Conservation (phyloP, 352 stramenopile genomes). For the Phytopythium sindhum region DNA sequence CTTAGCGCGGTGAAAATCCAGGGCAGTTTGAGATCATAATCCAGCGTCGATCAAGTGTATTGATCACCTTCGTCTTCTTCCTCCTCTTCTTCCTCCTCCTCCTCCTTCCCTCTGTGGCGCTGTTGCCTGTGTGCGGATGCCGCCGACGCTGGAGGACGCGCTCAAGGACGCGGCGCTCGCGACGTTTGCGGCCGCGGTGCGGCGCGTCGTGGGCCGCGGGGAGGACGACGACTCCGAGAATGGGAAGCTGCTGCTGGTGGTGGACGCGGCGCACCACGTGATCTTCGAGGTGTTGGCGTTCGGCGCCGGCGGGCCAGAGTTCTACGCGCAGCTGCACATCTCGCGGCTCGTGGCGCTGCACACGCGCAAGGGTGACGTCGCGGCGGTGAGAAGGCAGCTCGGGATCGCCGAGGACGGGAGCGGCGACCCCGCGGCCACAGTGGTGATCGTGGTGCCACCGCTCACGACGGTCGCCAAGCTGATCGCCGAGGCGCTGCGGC, state of each 20-base stretch:
- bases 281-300: slow-evolving; percentile 69
- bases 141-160: slow-evolving; percentile 31
- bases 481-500: slow-evolving; percentile 37
- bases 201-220: slow-evolving; percentile 7
- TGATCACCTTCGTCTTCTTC: too few relatives aligned
- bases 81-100: too few relatives aligned
- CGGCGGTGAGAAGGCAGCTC: slow-evolving; percentile 34
- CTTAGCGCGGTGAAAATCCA: too few relatives aligned
- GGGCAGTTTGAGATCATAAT: too few relatives aligned
- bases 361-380: slow-evolving; percentile 22
- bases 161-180: slow-evolving; percentile 52
- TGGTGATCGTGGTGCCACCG: slow-evolving; percentile 59
- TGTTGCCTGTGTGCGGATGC: background rate
- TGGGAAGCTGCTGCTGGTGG: slow-evolving; percentile 35
- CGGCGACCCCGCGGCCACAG: slow-evolving; percentile 1
- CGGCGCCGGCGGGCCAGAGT: slow-evolving; percentile 57
- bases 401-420: slow-evolving; percentile 15
- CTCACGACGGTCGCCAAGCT: slow-evolving; percentile 44
- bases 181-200: slow-evolving; percentile 37
- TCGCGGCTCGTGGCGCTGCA: slow-evolving; percentile 47
- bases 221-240: background rate
- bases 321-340: slow-evolving; percentile 56
- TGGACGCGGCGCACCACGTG: slow-evolving; percentile 50
- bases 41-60: too few relatives aligned
- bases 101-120: too few relatives aligned